These are phyloP conservation scores for Calonectria hongkongensis DNA, from an alignment of 2,329 filamentous ascomycete species.

Conservation along the genomic window DNA sequence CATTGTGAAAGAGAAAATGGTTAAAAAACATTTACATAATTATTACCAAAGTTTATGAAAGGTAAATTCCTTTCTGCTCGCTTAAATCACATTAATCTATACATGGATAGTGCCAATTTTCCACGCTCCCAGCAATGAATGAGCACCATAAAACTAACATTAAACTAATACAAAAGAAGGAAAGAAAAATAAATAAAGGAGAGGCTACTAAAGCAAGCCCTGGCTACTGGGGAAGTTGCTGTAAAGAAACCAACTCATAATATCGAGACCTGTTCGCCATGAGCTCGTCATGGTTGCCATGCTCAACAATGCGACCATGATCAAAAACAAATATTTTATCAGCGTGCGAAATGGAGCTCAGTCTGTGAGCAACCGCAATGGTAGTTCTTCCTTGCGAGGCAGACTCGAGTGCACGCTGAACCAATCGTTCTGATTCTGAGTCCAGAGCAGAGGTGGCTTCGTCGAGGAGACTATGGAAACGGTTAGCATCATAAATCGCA, in stretches of 20 bases:
- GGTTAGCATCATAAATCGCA: not conserved
- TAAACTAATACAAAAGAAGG: not conserved
- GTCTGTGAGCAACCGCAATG: slow-evolving; percentile 27
- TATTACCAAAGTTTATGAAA: not conserved
- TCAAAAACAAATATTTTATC: slow-evolving; percentile 31
- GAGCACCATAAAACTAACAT: not conserved
- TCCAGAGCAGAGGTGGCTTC: slow-evolving; percentile 31
- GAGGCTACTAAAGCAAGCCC: not conserved
- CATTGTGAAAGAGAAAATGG: not conserved
- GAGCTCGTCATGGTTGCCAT: slow-evolving; percentile 22
- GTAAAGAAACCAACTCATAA: slow-evolving; percentile 22
- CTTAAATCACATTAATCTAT: not conserved
- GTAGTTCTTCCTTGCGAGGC: slow-evolving; percentile 31
- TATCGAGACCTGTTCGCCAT: slow-evolving; percentile 22
- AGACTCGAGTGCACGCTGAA: slow-evolving; percentile 24
- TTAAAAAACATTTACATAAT: not conserved
- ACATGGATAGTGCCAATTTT: not conserved
- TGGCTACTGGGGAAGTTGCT: slow-evolving; percentile 13
- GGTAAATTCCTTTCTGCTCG: not conserved
- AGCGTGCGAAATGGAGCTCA: slow-evolving; percentile 21
- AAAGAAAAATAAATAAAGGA: not conserved
- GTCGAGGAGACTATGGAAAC: not conserved
- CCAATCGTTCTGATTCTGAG: slow-evolving; percentile 20
- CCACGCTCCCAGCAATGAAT: not conserved
- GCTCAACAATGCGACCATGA: slow-evolving; percentile 22